Evolutionary conservation across 768 basidiomycete genomes (phyloP), one percentile per base, ranked within the genome.

Genomic region (Ramaria sp.): DNA sequence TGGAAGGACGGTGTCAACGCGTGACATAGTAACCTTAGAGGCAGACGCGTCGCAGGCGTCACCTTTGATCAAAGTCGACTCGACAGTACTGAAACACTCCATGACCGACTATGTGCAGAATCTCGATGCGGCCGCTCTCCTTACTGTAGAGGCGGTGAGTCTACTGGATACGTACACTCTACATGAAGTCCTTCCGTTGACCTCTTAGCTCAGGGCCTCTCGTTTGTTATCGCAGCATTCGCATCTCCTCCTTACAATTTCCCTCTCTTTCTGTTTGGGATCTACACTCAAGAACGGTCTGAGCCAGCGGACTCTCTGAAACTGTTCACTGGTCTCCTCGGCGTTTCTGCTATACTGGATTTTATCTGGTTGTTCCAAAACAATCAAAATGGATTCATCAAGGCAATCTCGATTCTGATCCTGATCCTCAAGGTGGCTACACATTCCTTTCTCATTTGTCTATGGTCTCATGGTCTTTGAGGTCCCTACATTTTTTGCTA

Each of bases 241-340:
- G 61, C 72, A 0, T 70, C 80, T 0, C 86, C 88, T 1, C 65
- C 75, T 1, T 92, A 92, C 68, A 92, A 92, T 65, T 73, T 92
- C 20, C 82, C 90, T n/a, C 74, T 92, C 53, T 85, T 89, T 61
- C 75, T 92, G 24, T 91, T 90, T 60, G 90, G 90, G 0, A 70
- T 73, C 1, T 83, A 88, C 67, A 82, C 77, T 0, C 83, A 86
- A 63, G 89, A 91, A 63, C 80, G 75, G 56, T 70, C 72, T 9
- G 88, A 89, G 50, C 80, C 80, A 0, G 62, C 74, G 5, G 80
- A 83, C 60, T 83, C 86, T 4, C 67, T 88, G 63, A 83, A 82
- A 64, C 72, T 74, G 49, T 86, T 89, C 67, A 76, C 81, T 1
- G 80, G 73, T 54, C 68, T 89, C 37, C 66, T 91, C 19, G 77